phyloP scores from a whole-genome alignment of 768 basidiomycete genomes.

The Paxillus involutus region DNA sequence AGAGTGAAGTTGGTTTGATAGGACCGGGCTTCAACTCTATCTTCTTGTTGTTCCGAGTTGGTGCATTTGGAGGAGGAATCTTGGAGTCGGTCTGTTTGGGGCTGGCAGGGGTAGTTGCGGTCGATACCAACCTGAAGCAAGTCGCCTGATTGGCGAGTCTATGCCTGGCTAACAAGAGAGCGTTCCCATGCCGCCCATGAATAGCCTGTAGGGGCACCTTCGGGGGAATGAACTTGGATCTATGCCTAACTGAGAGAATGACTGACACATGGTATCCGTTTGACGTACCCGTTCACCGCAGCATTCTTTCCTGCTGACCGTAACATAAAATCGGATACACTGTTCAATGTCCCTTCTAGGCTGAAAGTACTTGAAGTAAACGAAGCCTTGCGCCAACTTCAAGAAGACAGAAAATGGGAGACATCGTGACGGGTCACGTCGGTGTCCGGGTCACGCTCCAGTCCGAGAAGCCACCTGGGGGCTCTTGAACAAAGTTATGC shows the following conservation, averaged over 20 bases:
- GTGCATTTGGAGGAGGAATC: constrained; percentile 23
- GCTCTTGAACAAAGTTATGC: too few species aligned
- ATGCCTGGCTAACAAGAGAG: constrained; percentile 1
- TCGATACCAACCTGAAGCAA: constrained; percentile 25
- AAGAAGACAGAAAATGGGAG: too few species aligned
- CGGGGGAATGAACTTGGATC: constrained; percentile 15
- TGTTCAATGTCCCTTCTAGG: neutral
- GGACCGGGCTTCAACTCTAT: constrained; percentile 67
- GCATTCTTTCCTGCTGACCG: constrained; percentile 37
- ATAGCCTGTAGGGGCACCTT: too few species aligned
- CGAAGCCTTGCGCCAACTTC: too few species aligned
- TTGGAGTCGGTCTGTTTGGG: constrained; percentile 19
- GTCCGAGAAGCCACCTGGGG: too few species aligned
- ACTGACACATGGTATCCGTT: neutral
- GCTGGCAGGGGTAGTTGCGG: constrained; percentile 23
- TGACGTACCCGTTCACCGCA: constrained; percentile 37
- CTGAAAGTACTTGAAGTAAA: neutral
- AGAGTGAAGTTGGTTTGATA: constrained; percentile 41
- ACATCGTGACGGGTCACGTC: too few species aligned
- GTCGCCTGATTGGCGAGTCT: constrained; percentile 1
- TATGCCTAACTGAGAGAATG: constrained; percentile 9
- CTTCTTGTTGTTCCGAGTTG: constrained; percentile 41
- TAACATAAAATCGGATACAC: constrained; percentile 37
- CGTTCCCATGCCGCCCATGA: neutral
- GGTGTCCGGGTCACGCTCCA: constrained; percentile 9